Base-by-base conservation (phyloP, 495 filamentous ascomycete species). In the Aspergillus affinis region DNA sequence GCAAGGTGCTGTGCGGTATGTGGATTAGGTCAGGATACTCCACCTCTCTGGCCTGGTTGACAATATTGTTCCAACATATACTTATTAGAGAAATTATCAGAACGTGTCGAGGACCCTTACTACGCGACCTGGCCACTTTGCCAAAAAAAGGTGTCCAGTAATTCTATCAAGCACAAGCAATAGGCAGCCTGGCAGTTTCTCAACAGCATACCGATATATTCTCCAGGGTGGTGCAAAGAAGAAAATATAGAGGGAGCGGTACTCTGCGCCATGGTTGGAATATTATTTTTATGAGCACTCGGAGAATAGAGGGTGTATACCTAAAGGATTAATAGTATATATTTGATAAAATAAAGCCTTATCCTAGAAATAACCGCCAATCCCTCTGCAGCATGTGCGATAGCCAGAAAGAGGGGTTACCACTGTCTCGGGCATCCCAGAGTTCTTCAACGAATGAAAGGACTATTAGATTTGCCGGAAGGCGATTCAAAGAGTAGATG, bases 401-500 rank as follows among this genome's bases (percentile, higher is more conserved):
- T 32, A 63, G 61, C 61, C 61, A 63, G 30, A 54, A 60, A 1
- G 52, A 60, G 2, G 47, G 51, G 20, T 52, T 48, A 0, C 61
- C 61, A 36, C 20, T 48, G 46, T 63, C 61, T 48, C 57, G 56
- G 47, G 41, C 36, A 48, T 63, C 52, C 61, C 61, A 63, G 20
- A 63, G 27, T 36, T 63, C 57, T 48, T 63, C 61, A 32, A 63
- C 4, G 17, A 59, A 30, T 53, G 53, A 52, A 52, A 63, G 56
- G 30, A 48, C 52, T 52, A 53, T 3, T 7, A 63, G 29, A 60
- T 57, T 63, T 29, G 51, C 21, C 6, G 57, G 57, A 30, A 63
- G 30, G 30, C 61, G 61, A 60, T 63, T 63, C 57, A 60, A 32
- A 44, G 61, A 63, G 15, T 60, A 60, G 29, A 63, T 51, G 47